Conservation (phyloP, 225 moss, liverwort and hornwort species). For the Rhytidiadelphus loreus region DNA sequence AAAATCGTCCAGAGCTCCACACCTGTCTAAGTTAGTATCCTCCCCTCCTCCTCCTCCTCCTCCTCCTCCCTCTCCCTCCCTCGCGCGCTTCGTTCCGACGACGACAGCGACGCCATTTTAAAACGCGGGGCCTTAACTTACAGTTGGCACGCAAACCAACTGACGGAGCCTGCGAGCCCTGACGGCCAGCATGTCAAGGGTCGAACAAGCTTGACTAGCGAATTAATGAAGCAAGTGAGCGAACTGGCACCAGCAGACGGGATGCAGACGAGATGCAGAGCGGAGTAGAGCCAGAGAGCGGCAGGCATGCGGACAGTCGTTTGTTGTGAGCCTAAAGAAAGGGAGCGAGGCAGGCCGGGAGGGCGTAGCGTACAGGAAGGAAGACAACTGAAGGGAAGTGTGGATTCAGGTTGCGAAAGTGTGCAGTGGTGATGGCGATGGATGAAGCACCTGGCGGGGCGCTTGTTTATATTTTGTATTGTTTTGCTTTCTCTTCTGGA, state of each 20-base stretch:
- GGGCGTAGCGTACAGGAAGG: not conserved
- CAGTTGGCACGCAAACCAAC: slow-evolving; percentile 13
- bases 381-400: not conserved
- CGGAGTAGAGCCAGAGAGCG: not conserved
- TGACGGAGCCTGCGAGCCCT: not conserved
- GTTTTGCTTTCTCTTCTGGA: not conserved
- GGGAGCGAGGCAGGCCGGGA: not conserved
- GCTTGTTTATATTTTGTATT: not conserved
- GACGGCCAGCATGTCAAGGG: slow-evolving; percentile 20
- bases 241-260: slow-evolving; percentile 2
- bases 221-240: slow-evolving; percentile 23
- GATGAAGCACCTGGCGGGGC: not conserved
- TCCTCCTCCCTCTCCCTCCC: no score
- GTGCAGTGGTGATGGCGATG: not conserved
- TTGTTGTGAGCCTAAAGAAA: not conserved
- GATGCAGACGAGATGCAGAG: not conserved
- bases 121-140: not conserved
- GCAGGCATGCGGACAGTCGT: not conserved
- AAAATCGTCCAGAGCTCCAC: not conserved
- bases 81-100: not conserved
- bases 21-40: not conserved
- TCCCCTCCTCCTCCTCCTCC: not conserved
- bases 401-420: not conserved
- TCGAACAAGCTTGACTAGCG: not conserved
- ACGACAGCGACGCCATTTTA: slow-evolving; percentile 4